Evolutionary conservation across 208 protist genomes (phyloP), one percentile per base, ranked within the genome.

Genomic region (Tritrichomonas foetus): DNA sequence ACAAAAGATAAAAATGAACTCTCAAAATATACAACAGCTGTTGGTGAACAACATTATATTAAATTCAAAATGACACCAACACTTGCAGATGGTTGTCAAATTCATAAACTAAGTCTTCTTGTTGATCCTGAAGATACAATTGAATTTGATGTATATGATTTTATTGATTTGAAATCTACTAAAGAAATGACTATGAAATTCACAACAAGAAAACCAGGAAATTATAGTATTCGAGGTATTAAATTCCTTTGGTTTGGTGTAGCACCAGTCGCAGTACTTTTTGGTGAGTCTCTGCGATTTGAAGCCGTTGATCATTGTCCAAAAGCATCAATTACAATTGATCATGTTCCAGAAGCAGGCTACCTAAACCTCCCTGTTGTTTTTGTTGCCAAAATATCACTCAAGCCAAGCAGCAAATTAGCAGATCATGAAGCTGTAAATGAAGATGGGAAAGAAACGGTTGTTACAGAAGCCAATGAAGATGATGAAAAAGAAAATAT

Each of bases 161-260:
- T 0, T 39, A 33, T 89, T 89, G 47, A 89, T 39, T 53, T 89
- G 8, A 30, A 57, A 39, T n/a, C 25, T 5, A 39, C 78, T 16
- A 89, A 2, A 39, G 5, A n/a, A 2, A 61, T 89, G 30, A 39
- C 2, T 33, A 57, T 57, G 47, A 89, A 89, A 57, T 57, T 89
- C 1, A 89, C 33, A 39, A 2, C 41, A 22, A 20, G 11, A 2
- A 89, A 89, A 57, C 9, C 0, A 22, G 78, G 78, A 2, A 27
- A 11, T 27, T n/a, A 57, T 36, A 1, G 11, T 57, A 47, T 89
- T 16, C 5, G 30, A 61, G 78, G 78, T 41, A 47, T 89, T 39
- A 55, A 44, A 14, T 89, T 89, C 47, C 20, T 89, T 0, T 89
- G 78, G 78, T 53, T 53, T 89, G 78, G 78, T 20, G 78, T 89